phyloP scores from a whole-genome alignment of 495 filamentous ascomycete genomes.

The Achaetomiella virescens region DNA sequence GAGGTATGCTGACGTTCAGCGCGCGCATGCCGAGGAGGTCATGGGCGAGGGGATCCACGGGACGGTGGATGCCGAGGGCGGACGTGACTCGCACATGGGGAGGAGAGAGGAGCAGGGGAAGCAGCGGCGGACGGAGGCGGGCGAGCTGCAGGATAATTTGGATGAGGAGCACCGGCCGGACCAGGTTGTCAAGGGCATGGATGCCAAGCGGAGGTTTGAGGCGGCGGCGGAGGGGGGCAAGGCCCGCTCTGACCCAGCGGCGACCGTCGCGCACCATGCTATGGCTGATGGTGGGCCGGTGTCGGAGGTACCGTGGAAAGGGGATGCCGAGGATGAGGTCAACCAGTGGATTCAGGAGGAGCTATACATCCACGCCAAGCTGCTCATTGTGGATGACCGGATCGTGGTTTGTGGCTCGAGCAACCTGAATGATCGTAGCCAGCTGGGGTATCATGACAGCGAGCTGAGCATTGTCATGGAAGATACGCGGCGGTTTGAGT shows the following conservation, averaged over 20 bases:
- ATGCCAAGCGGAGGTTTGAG: conserved; percentile 62
- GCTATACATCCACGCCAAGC: conserved; percentile 86
- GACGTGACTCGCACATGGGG: conserved; percentile 38
- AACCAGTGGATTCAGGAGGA: conserved; percentile 91
- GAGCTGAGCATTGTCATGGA: conserved; percentile 92
- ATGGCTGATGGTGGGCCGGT: conserved; percentile 66
- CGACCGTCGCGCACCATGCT: conserved; percentile 71
- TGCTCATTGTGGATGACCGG: conserved; percentile 78
- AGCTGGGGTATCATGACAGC: conserved; percentile 82
- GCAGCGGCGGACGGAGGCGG: conserved; percentile 30
- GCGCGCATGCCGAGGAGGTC: conserved; percentile 76
- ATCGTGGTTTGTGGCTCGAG: conserved; percentile 78
- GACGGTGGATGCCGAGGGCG: conserved; percentile 38
- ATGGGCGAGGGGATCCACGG: conserved; percentile 71
- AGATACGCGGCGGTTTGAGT: conserved; percentile 67
- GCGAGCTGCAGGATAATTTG: conserved; percentile 33
- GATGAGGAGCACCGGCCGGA: conserved; percentile 55
- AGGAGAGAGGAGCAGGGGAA: conserved; percentile 38
- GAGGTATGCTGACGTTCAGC: conserved; percentile 76
- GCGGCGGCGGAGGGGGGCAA: conserved; percentile 39
- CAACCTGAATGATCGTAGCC: conserved; percentile 92
- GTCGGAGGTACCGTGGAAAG: conserved; percentile 66
- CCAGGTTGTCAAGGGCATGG: conserved; percentile 35
- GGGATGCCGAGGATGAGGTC: conserved; percentile 60
- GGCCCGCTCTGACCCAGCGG: conserved; percentile 44